Conservation (phyloP, 768 basidiomycete genomes). For the Trametes maxima region DNA sequence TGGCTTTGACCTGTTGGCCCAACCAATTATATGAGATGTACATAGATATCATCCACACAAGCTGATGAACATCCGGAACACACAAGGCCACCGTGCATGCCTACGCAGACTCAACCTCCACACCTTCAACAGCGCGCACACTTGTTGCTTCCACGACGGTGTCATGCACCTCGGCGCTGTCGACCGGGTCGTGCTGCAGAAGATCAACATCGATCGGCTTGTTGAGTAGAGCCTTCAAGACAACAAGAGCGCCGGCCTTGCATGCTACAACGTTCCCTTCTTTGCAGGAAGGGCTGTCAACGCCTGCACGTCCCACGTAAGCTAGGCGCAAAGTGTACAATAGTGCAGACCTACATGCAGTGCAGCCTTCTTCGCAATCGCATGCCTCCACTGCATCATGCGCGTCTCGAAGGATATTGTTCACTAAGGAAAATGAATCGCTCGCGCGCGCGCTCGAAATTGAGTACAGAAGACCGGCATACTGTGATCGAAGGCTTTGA, state of each 20-base stretch:
- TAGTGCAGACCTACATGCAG: constrained; percentile 51
- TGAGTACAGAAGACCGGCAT: constrained; percentile 16
- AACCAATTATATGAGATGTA: constrained; percentile 12
- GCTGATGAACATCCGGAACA: neutral
- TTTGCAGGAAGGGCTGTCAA: constrained; percentile 64
- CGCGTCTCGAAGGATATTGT: constrained; percentile 60
- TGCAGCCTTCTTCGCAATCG: constrained; percentile 69
- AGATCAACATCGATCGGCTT: constrained; percentile 41
- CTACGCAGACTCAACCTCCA: constrained; percentile 48
- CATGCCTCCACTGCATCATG: constrained; percentile 60
- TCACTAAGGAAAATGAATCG: constrained; percentile 39
- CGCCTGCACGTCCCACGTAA: constrained; percentile 46
- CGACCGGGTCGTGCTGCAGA: constrained; percentile 28
- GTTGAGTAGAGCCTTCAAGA: constrained; percentile 63
- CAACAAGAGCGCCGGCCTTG: constrained; percentile 71
- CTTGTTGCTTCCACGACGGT: constrained; percentile 58
- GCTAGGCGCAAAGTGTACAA: no score
- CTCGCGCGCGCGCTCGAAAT: neutral
- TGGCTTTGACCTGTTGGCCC: constrained; percentile 81
- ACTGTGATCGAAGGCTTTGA: constrained; percentile 86
- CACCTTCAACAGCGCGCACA: constrained; percentile 47
- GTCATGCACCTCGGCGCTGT: constrained; percentile 35
- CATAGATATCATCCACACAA: constrained; percentile 12
- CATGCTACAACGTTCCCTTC: constrained; percentile 74
- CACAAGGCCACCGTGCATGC: neutral